Base-by-base conservation (phyloP, 2,329 filamentous ascomycete species). In the Paraphaeosphaeria minitans region DNA sequence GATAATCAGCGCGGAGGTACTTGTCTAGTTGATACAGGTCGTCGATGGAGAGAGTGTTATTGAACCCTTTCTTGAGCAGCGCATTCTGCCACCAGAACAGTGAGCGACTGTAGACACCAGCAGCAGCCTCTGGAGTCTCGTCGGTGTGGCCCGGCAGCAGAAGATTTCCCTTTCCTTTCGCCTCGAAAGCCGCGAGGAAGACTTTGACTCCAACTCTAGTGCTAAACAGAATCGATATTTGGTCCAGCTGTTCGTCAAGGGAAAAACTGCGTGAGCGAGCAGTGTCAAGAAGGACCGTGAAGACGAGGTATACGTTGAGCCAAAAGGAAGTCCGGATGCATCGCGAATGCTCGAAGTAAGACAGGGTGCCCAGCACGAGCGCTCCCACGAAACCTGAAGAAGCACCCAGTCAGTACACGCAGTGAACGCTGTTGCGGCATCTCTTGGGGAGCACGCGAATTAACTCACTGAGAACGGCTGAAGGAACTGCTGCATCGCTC, bases 41-140 rank as follows among this genome's bases (percentile, higher is more conserved):
- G 8, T 80, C 77, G 0, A 83, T 71, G 0, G 68, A 63, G 14
- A 85, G 62, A 3, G 75, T 61, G 7, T 77, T 80, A 4, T 70
- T 77, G 70, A 79, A 85, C 0, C 84, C 83, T 16, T 73, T 70
- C 27, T 76, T 76, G 43, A 87, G 81, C 7, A 87, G 67, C 2
- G 78, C 76, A 57, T 82, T 84, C 51, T 85, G 69, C 84, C 84
- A 86, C 75, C 78, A 81, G 65, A 86, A 86, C 13, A 84, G 70
- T 0, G 71, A 72, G 45, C 77, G 75, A 59, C 76, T 84, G 61
- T 81, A 81, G n/a, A 83, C 72, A 3, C 83, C 79, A 48, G 80
- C 82, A 2, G 81, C 85, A 3, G 80, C 80, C 65, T 87, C 85
- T 0, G 77, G 79, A 1, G 84, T 82, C 43, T 76, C 78, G 2